A percentile compares a stretch with the other conserved stretches of the same genome.
phyloP scores from a whole-genome alignment of 805 yeast genomes.

The Candida hungchunana region DNA sequence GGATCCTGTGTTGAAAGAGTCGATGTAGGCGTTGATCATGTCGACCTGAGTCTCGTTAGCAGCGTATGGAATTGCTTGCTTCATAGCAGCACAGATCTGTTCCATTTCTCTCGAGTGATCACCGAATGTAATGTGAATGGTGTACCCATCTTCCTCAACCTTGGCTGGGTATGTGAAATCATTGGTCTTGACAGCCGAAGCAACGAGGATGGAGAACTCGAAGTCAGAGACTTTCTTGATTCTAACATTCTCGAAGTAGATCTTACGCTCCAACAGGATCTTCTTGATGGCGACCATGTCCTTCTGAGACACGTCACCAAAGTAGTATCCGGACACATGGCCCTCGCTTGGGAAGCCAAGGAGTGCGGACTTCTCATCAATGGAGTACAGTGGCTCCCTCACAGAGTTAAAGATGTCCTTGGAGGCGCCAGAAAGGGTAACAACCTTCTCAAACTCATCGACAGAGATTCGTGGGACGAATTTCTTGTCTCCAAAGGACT shows the following conservation, averaged over 20 bases:
- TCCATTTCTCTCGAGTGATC: conserved; percentile 68
- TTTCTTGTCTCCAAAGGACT: conserved; percentile 85
- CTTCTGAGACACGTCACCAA: conserved; percentile 45
- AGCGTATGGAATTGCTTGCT: conserved; percentile 53
- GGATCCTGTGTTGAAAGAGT: conserved; percentile 75
- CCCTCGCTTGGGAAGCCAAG: conserved; percentile 80
- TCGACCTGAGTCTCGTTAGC: conserved; percentile 70
- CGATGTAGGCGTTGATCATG: conserved; percentile 63
- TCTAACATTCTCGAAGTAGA: conserved; percentile 79
- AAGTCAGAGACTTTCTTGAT: conserved; percentile 49
- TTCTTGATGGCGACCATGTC: conserved; percentile 67
- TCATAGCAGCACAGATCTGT: conserved; percentile 51
- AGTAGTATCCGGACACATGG: conserved; percentile 71
- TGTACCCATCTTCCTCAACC: conserved; percentile 36
- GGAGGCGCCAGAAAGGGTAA: conserved; percentile 35
- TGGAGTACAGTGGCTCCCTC: conserved; percentile 45
- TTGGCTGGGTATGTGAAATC: conserved; percentile 50
- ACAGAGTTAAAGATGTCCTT: conserved; percentile 34
- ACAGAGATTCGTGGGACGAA: conserved; percentile 63
- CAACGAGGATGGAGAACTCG: conserved; percentile 59
- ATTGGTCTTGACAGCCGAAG: conserved; percentile 54
- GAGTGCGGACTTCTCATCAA: conserved; percentile 43
- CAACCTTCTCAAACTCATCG: conserved; percentile 46
- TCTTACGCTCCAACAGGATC: conserved; percentile 56
- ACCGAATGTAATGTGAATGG: conserved; percentile 61